phyloP scores from a whole-genome alignment of 176 grass and related monocot genomes.

The Carex scoparia region DNA sequence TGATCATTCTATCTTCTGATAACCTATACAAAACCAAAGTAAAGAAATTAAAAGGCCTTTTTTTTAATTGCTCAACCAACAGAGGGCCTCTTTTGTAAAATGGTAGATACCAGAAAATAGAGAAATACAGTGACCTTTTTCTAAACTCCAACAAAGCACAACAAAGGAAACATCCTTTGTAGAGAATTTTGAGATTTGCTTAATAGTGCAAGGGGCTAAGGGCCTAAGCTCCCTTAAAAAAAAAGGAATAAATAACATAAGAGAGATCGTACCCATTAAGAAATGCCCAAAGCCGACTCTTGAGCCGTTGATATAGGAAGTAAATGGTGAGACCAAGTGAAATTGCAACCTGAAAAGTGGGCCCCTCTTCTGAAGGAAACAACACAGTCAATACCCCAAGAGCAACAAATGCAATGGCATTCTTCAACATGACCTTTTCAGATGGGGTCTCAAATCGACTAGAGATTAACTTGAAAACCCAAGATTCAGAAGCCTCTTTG shows the following conservation, averaged over 20 bases:
- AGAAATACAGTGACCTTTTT: neutral
- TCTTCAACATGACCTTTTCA: constrained; percentile 69
- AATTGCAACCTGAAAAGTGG: constrained; percentile 77
- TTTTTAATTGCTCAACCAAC: neutral
- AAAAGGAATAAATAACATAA: constrained; percentile 13
- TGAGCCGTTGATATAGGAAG: constrained; percentile 75
- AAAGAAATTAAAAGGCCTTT: neutral
- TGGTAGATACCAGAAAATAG: neutral
- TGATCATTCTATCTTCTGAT: neutral
- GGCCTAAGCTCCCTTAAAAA: neutral
- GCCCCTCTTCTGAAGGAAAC: constrained; percentile 87
- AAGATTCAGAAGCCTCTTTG: constrained; percentile 65
- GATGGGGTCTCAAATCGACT: constrained; percentile 85
- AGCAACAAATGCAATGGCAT: constrained; percentile 44
- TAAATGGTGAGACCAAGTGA: constrained; percentile 80
- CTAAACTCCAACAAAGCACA: neutral
- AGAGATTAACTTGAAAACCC: constrained; percentile 49
- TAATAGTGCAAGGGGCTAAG: constrained; percentile 1
- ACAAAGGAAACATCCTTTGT: neutral
- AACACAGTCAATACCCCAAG: constrained; percentile 62
- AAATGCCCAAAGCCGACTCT: constrained; percentile 59
- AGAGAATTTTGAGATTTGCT: neutral
- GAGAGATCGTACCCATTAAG: constrained; percentile 68
- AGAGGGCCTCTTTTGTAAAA: neutral
- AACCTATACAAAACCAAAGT: neutral